Percentiles rank a stretch among this genome's conserved stretches.
These are phyloP conservation scores for Entomortierella lignicola DNA, from an alignment of 192 early-diverging fungal genomes.

Conservation along the genomic window DNA sequence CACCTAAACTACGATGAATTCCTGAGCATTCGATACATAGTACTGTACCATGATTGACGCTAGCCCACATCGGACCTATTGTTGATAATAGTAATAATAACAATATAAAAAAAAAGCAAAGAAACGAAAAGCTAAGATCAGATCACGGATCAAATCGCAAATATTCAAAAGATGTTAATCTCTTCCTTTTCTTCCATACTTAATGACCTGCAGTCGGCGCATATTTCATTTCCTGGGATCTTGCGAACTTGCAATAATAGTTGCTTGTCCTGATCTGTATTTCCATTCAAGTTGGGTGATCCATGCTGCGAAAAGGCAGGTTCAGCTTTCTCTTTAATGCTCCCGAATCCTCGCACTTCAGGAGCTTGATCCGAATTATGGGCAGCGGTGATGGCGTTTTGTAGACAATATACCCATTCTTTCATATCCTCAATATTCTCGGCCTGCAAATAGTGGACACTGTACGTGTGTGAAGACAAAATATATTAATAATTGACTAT, in stretches of 20 bases:
- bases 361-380: slow-evolving; percentile 63
- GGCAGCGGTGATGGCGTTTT: slow-evolving; percentile 67
- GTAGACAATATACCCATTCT: slow-evolving; percentile 80
- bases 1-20: slow-evolving; percentile 90
- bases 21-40: slow-evolving; percentile 93
- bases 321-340: slow-evolving; percentile 24
- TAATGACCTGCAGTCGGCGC: slow-evolving; percentile 65
- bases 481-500: neutral
- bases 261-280: slow-evolving; percentile 56
- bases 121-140: too few relatives aligned
- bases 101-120: neutral
- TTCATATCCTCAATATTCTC: slow-evolving; percentile 75
- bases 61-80: slow-evolving; percentile 84
- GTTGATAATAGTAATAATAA: neutral
- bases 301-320: slow-evolving; percentile 33
- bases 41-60: slow-evolving; percentile 82
- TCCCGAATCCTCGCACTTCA: slow-evolving; percentile 45
- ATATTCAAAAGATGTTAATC: too few relatives aligned
- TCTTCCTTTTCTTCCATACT: slow-evolving; percentile 53
- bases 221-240: slow-evolving; percentile 65
- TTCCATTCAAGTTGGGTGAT: slow-evolving; percentile 52
- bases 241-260: slow-evolving; percentile 54
- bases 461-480: slow-evolving; percentile 23
- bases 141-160: too few relatives aligned
- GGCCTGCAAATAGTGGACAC: slow-evolving; percentile 80